Evolutionary conservation across 768 basidiomycete genomes (phyloP), one percentile per base, ranked within the genome.

Genomic region (Mycena pura): DNA sequence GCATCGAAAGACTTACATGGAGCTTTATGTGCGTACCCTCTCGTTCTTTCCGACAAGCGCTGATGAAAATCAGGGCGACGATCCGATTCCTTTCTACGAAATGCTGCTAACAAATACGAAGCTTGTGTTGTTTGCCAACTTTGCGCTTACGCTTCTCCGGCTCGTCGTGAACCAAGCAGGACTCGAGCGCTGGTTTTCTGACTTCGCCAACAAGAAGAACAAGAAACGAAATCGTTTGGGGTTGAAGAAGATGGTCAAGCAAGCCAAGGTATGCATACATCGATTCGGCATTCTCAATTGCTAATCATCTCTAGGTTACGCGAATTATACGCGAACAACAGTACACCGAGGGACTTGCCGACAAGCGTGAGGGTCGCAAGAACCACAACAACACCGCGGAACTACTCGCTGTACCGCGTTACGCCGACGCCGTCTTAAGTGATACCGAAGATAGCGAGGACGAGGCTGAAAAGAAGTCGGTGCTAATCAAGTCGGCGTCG

Each of bases 151-250:
- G 21, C 31, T 56, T 15, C 54, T 56, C 17, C 6, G 25, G 14
- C 52, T 55, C 6, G 46, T 56, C 9, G 61, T 51, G 3, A 55
- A 62, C 39, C 61, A 62, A 28, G 61, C 61, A 3, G 61, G 54
- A 1, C 48, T 50, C 3, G 61, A 62, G n/a, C 61, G 39, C 15
- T 48, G 15, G 15, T 62, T 62, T 27, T 63, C 61, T 9, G 61
- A 63, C 21, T 56, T 63, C n/a, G 50, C 40, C 5, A 63, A 57
- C 44, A 63, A 57, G 36, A 51, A 62, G 17, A 55, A 36, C 25
- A 55, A 62, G 48, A 56, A 57, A 22, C 14, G 49, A 3, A 57
- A 56, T 49, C 55, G 50, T 6, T 34, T 63, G 14, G 32, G 61
- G 1, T 48, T 63, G 3, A 43, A 17, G 15, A 57, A 63, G 24